These are phyloP conservation scores for Umbelopsis sp. DNA, from an alignment of 371 early-diverging fungal genomes.

Conservation along the genomic window DNA sequence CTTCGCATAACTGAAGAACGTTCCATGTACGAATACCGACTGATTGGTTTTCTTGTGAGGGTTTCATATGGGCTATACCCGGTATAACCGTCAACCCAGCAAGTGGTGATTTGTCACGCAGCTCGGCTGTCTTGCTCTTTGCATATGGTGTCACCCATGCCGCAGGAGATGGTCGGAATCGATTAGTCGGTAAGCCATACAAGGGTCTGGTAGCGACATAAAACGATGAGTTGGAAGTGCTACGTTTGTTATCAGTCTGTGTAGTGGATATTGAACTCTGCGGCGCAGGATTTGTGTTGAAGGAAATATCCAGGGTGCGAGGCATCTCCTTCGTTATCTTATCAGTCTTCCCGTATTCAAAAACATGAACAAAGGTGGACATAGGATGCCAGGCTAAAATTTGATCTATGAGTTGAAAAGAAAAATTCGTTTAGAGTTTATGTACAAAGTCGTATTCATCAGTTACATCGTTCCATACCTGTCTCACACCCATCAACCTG, in stretches of 20 bases:
- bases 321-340: neutral
- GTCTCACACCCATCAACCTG: neutral
- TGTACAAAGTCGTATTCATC: too few relatives aligned
- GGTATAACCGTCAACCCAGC: constrained; percentile 5
- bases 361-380: neutral
- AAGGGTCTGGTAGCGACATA: neutral
- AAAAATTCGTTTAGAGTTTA: neutral
- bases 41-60: neutral
- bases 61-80: neutral
- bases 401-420: neutral
- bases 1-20: constrained; percentile 1
- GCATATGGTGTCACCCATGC: constrained; percentile 8
- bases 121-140: neutral
- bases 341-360: constrained; percentile 1
- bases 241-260: neutral
- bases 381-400: neutral
- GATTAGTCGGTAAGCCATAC: neutral
- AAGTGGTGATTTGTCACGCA: neutral
- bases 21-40: neutral
- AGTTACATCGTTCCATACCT: neutral
- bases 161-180: neutral
- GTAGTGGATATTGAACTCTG: neutral
- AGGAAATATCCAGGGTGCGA: neutral
- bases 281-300: neutral
- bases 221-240: neutral